These are phyloP conservation scores for Apiotrichum veenhuisii DNA, from an alignment of 1,284 basidiomycete genomes.

Conservation along the genomic window DNA sequence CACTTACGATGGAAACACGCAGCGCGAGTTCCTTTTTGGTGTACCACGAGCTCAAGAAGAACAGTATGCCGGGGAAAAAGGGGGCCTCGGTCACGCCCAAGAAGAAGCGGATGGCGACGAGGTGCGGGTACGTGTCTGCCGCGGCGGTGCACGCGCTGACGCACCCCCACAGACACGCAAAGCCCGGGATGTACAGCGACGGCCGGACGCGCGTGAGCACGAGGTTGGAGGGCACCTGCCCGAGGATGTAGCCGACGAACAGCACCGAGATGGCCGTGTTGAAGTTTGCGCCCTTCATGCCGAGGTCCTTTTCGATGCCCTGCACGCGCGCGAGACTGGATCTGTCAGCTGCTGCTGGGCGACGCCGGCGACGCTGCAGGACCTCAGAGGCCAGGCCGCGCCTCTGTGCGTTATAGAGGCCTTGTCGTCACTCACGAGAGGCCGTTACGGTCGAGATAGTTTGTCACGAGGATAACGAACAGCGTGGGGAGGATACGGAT, in stretches of 20 bases:
- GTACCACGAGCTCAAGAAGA: slow-evolving; percentile 28
- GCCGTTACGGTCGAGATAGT: slow-evolving; percentile 45
- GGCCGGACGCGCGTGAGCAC: slow-evolving; percentile 18
- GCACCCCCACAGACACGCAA: slow-evolving; percentile 16
- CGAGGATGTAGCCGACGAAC: slow-evolving; percentile 43
- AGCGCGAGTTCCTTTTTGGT: slow-evolving; percentile 21
- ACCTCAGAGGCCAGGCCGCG: too few relatives aligned
- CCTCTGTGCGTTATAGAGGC: too few relatives aligned
- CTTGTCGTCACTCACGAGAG: slow-evolving; percentile 20
- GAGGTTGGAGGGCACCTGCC: slow-evolving; percentile 43
- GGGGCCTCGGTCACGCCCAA: slow-evolving; percentile 25
- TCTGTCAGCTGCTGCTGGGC: neutral
- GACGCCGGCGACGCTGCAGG: too few relatives aligned
- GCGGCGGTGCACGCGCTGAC: slow-evolving; percentile 14
- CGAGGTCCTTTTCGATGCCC: slow-evolving; percentile 31
- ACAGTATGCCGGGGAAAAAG: slow-evolving; percentile 35
- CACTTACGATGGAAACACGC: neutral
- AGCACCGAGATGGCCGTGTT: slow-evolving; percentile 44
- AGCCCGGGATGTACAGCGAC: slow-evolving; percentile 19
- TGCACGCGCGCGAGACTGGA: slow-evolving; percentile 19
- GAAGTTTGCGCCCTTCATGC: slow-evolving; percentile 30
- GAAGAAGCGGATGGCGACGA: slow-evolving; percentile 36
- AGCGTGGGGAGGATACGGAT: slow-evolving; percentile 24
- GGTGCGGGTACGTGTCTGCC: slow-evolving; percentile 14
- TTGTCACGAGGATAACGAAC: slow-evolving; percentile 37